Evolutionary conservation across 106 monocot species (phyloP), one percentile per base, ranked within the genome.

Genomic region (Triglochin maritima): DNA sequence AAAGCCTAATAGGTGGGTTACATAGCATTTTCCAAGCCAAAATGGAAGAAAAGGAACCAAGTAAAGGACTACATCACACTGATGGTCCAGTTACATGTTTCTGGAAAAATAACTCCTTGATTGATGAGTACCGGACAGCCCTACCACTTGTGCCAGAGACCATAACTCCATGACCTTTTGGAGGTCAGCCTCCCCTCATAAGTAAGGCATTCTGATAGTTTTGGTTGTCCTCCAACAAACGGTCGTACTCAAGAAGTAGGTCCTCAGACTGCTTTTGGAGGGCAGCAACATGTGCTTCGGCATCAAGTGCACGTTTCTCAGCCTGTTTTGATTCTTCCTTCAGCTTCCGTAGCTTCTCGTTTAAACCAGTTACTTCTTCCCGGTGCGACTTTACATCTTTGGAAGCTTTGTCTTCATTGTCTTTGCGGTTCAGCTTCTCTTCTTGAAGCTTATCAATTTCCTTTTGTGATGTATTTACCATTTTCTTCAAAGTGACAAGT

Each of bases 221-320:
- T 65, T 93, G 93, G 69, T 93, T 93, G 69, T 93, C 93, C 68
- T 93, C 89, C 41, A 93, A 60, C 69, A 92, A 64, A 15, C 88
- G 82, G 56, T 92, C 93, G 3, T 93, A 93, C 65, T 93, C 93
- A 3, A 94, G 86, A 47, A 94, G 86, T 17, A 89, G 70, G 56
- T 93, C 93, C 65, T 93, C 89, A 2, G 77, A 81, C 62, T 93
- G 93, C 17, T 89, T 86, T 54, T 80, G 93, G 42, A 93, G 83
- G 6, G 86, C 72, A 2, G 68, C 48, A n/a, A 93, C 93, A 68
- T 93, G 89, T 11, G 80, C 75, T 66, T 89, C 93, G 5, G 93
- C 93, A 44, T 72, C 72, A 7, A 64, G 13, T 6, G 78, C 76
- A 5, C 72, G 74, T 53, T 70, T 86, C 68, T 86, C 88, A 5